Percentiles rank a stretch among this genome's conserved stretches.
These are phyloP conservation scores for Avicennia marina DNA, from an alignment of 257 asterid species.

Conservation along the genomic window DNA sequence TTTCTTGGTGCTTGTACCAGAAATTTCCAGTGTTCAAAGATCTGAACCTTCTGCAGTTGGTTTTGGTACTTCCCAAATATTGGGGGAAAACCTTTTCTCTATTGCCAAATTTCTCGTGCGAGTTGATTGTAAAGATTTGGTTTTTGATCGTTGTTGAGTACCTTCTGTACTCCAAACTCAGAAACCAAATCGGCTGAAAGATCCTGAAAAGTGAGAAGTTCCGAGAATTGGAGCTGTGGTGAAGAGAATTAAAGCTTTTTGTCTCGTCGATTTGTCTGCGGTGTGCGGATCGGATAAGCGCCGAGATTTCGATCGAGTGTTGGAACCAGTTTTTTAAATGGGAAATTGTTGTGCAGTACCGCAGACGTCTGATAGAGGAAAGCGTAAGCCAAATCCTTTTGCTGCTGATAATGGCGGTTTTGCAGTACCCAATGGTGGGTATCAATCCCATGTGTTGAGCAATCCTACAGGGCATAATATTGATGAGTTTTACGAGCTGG, in stretches of 20 bases:
- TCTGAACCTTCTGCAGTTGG: conserved; percentile 9
- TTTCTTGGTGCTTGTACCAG: not conserved
- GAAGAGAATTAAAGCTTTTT: too few relatives aligned
- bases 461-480: conserved; percentile 25
- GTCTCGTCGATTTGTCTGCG: not conserved
- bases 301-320: not conserved
- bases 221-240: too few relatives aligned
- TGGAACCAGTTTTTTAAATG: conserved; percentile 23
- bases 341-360: conserved; percentile 62
- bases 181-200: too few relatives aligned
- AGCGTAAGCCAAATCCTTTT: conserved; percentile 26
- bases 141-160: not conserved
- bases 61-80: not conserved
- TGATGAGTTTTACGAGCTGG: conserved; percentile 23
- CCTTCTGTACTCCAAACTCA: too few relatives aligned
- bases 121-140: not conserved
- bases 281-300: not conserved
- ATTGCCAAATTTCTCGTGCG: too few relatives aligned
- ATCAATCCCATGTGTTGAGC: conserved; percentile 20
- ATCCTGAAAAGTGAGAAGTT: too few relatives aligned
- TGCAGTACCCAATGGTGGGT: conserved; percentile 9
- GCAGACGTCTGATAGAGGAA: conserved; percentile 31
- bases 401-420: conserved; percentile 10
- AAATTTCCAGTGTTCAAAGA: not conserved
- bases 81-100: not conserved